These are phyloP conservation scores for Cubamyces sp. DNA, from an alignment of 768 basidiomycete species.

Conservation along the genomic window DNA sequence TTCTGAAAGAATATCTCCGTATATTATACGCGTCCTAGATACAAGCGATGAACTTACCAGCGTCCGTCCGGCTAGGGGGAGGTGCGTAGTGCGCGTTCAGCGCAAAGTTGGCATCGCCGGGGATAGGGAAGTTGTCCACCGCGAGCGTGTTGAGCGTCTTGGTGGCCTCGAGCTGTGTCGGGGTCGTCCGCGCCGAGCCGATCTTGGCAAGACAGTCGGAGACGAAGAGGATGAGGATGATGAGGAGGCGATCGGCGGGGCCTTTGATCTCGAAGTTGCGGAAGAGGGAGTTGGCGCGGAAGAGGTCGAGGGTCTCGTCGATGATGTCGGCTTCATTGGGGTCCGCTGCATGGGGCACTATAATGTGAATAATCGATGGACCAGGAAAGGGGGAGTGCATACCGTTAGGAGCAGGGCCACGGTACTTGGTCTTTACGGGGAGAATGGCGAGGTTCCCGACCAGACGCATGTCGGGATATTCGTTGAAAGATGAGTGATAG, in stretches of 20 bases:
- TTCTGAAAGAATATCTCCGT: constrained; percentile 49
- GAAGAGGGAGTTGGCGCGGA: constrained; percentile 98
- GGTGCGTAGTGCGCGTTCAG: constrained; percentile 90
- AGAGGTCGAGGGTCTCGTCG: constrained; percentile 95
- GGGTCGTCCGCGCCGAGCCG: constrained; percentile 67
- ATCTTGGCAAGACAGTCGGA: constrained; percentile 96
- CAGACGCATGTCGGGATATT: constrained; percentile 75
- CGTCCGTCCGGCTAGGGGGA: constrained; percentile 75
- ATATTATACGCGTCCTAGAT: not conserved
- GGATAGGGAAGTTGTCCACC: constrained; percentile 91
- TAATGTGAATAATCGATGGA: constrained; percentile 10
- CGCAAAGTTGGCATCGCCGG: constrained; percentile 94
- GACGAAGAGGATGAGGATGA: constrained; percentile 96
- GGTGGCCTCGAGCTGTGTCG: constrained; percentile 80
- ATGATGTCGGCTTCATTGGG: constrained; percentile 83
- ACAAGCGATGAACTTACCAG: constrained; percentile 55
- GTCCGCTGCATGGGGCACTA: constrained; percentile 58
- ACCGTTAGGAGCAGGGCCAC: constrained; percentile 91
- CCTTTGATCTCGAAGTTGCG: constrained; percentile 99
- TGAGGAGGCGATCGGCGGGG: constrained; percentile 92
- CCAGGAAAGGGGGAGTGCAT: constrained; percentile 31
- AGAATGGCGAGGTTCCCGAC: constrained; percentile 91
- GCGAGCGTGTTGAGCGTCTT: constrained; percentile 91
- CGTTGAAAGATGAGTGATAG: constrained; percentile 95
- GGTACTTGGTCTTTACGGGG: constrained; percentile 88